Evolutionary conservation across 2,329 filamentous ascomycete genomes (phyloP), one percentile per base, ranked within the genome.

Genomic region (Coleophoma eucalyptorum): DNA sequence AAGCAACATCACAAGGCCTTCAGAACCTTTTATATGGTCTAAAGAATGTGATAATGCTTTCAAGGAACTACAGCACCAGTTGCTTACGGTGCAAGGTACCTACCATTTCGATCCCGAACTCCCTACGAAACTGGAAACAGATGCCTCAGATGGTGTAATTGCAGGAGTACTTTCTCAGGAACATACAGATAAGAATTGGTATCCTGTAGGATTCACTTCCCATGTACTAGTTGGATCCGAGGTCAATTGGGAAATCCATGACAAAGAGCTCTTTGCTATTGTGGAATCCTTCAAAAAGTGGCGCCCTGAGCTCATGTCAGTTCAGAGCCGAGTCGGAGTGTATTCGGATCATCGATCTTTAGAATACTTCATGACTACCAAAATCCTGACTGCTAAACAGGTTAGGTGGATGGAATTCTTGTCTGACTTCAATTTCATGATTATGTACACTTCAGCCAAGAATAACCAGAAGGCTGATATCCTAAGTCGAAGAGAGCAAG

Each of bases 341-440:
- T 42, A 12, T 15, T 54, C 1, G n/a, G n/a, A n/a, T n/a, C n/a
- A n/a, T n/a, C n/a, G n/a, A n/a, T n/a, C n/a, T n/a, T n/a, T n/a
- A n/a, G 50, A 55, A 37, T 55, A 56, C 46, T 56, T 56, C 31
- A 56, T 56, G 18, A 50, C 50, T 0, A 50, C 50, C 5, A 57
- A 57, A 18, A 3, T 45, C 5, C 37, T 55, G 11, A 53, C 19
- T 12, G 41, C 16, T n/a, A n/a, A n/a, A n/a, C n/a, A n/a, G n/a
- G n/a, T n/a, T n/a, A n/a, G n/a, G n/a, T n/a, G n/a, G n/a, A 32
- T 31, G 2, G 32, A 53, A 20, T 4, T 26, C 12, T 33, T 53
- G 1, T 26, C 33, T 2, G 15, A 46, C 3, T 53, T 43, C 33
- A 3, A 50, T 18, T 53, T 53, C 13, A 34, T 15, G 7, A 48